phyloP scores from a whole-genome alignment of 306 rosid species.

The Trifolium subterraneum region DNA sequence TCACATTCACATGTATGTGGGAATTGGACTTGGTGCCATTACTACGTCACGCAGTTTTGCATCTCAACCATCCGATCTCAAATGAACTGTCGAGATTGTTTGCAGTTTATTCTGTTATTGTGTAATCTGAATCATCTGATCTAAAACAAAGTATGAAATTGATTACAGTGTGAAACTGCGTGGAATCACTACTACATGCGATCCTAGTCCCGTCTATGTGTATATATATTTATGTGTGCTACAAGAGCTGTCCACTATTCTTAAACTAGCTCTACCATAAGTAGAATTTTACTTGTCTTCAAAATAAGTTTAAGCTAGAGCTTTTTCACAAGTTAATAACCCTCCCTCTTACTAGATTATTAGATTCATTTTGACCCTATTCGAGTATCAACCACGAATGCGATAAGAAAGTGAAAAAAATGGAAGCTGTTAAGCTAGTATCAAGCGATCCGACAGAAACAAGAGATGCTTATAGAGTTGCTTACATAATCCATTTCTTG shows the following conservation, averaged over 20 bases:
- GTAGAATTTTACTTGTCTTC: conserved; percentile 32
- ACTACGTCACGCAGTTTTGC: background rate
- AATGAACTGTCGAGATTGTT: background rate
- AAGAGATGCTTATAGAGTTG: conserved; percentile 61
- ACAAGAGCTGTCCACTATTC: conserved; percentile 43
- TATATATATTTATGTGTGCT: conserved; percentile 33
- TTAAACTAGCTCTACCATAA: conserved; percentile 39
- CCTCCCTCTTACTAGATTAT: conserved; percentile 19
- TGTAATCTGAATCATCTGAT: background rate
- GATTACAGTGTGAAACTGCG: background rate
- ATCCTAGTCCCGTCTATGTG: background rate
- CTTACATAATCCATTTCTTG: conserved; percentile 85
- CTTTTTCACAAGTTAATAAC: background rate
- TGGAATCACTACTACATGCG: background rate
- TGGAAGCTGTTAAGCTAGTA: conserved; percentile 57
- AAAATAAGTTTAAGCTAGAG: conserved; percentile 17
- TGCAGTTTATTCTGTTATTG: background rate
- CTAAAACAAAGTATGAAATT: background rate
- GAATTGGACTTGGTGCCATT: background rate
- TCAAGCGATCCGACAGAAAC: conserved; percentile 53
- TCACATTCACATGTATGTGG: conserved; percentile 61
- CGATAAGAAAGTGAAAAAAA: conserved; percentile 34
- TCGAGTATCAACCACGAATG: conserved; percentile 44
- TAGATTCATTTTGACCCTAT: conserved; percentile 50
- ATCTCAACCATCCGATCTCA: background rate